Evolutionary conservation across 1,139 yeast genomes (phyloP), one percentile per base, ranked within the genome.

Genomic region (Candida pseudoviswanathii): DNA sequence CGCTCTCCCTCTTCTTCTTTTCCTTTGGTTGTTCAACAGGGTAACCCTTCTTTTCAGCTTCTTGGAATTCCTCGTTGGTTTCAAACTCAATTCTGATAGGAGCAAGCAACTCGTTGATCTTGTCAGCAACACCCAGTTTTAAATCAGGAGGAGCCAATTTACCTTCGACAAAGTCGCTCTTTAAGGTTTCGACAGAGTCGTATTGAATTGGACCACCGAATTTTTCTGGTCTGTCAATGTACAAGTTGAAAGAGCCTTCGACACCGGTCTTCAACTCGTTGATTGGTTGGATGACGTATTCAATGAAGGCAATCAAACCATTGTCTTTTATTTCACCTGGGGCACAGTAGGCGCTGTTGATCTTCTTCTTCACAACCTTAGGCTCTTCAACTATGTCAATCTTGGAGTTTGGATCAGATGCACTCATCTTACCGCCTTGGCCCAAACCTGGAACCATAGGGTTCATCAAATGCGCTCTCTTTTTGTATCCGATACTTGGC

Each of bases 381-480:
- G 97, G 96, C 46, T 86, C 94, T 68, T 95, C 99, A 56, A 92
- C 73, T 45, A 95, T 70, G 64, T 94, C 99, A 55, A 94, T 91
- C 74, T 95, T 95, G 50, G 98, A 91, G 77, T 91, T 94, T 60
- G 99, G 98, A 73, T 94, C 99, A 29, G 97, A 89, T 1, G 99
- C 97, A 64, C 97, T 90, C 99, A 95, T 95, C 68, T 95, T 95
- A 60, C 95, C 99, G 60, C 98, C 98, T 73, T 91, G 97, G 40
- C 87, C 85, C 63, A 95, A 82, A 50, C 99, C 99, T 44, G 99
- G 99, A 41, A 95, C 96, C 99, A 95, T 94, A 49, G 90, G 92
- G 75, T 94, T 95, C 99, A 95, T 95, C 67, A 95, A 80, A 73
- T 95, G 99, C 31, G 96, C 98, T 65, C 99, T 85, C 79, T 95